Percentiles rank a stretch among this genome's conserved stretches.
Conservation (phyloP, 2,329 filamentous ascomycete genomes). For the Neonectria punicea region DNA sequence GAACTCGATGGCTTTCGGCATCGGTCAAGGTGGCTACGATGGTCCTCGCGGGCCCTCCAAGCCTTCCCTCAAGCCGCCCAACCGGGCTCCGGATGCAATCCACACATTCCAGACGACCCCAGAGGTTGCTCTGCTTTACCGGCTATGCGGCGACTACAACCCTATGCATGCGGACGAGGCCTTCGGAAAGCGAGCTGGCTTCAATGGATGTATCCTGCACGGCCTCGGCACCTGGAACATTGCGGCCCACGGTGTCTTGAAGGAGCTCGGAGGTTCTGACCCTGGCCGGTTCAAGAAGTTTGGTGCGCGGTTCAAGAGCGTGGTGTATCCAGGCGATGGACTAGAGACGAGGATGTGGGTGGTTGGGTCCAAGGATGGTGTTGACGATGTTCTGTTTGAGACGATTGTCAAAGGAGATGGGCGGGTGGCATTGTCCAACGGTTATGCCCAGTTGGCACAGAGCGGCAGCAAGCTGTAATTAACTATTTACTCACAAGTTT, state of each 20-base stretch:
- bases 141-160: constrained; percentile 61
- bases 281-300: constrained; percentile 54
- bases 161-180: constrained; percentile 57
- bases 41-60: constrained; percentile 54
- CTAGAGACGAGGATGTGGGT: constrained; percentile 57
- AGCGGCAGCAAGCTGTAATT: constrained; percentile 43
- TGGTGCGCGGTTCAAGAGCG: constrained; percentile 56
- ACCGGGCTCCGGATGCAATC: constrained; percentile 51
- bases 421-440: constrained; percentile 51
- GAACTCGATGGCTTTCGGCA: constrained; percentile 53
- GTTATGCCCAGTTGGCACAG: constrained; percentile 45
- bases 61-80: constrained; percentile 44
- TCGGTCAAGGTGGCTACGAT: constrained; percentile 58
- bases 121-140: constrained; percentile 54
- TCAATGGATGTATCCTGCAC: constrained; percentile 58
- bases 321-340: constrained; percentile 59
- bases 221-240: constrained; percentile 61
- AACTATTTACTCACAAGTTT: not conserved
- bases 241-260: constrained; percentile 55
- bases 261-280: constrained; percentile 53
- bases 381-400: constrained; percentile 52
- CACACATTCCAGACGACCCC: constrained; percentile 51
- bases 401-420: constrained; percentile 52
- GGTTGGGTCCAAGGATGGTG: constrained; percentile 44
- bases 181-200: constrained; percentile 55